Evolutionary conservation across 805 yeast genomes (phyloP).

Genomic region (Kazachstania psychrophila): DNA sequence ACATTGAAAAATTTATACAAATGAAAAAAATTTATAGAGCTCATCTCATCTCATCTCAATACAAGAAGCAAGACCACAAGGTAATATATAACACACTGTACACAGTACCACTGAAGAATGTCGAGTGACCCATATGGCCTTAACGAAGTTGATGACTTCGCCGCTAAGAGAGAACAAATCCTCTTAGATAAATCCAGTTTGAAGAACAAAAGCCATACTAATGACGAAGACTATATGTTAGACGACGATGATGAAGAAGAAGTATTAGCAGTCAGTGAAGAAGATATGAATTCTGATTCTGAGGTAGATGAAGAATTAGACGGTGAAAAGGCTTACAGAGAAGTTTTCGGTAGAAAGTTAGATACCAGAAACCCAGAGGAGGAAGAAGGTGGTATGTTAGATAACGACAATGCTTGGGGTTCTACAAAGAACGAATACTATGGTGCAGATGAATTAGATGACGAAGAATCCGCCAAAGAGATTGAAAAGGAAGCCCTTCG

Average conservation of each 20-base stretch:
- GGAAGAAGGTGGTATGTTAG: slow-evolving; percentile 25
- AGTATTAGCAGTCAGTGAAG: slow-evolving; percentile 35
- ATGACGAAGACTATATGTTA: slow-evolving; percentile 37
- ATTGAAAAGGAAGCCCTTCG: slow-evolving; percentile 84
- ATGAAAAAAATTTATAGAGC: no score
- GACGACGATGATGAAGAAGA: slow-evolving; percentile 43
- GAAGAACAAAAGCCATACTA: slow-evolving; percentile 32
- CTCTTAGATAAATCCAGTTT: slow-evolving; percentile 50
- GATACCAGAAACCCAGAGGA: slow-evolving; percentile 20
- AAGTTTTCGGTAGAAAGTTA: slow-evolving; percentile 29
- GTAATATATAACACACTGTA: no score
- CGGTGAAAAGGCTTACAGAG: slow-evolving; percentile 33
- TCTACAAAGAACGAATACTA: slow-evolving; percentile 37
- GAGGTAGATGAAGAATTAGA: slow-evolving; percentile 30
- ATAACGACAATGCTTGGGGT: slow-evolving; percentile 42
- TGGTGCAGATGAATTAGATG: slow-evolving; percentile 44
- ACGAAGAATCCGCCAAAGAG: slow-evolving; percentile 65
- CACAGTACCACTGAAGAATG: no score
- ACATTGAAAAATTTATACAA: no score
- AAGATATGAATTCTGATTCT: slow-evolving; percentile 20
- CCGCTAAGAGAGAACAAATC: slow-evolving; percentile 48
- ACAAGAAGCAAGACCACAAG: no score
- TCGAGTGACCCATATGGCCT: slow-evolving; percentile 39
- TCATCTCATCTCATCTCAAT: not conserved
- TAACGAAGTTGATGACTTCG: slow-evolving; percentile 64